Conservation (phyloP, 805 yeast species). For the Ogataea henricii region DNA sequence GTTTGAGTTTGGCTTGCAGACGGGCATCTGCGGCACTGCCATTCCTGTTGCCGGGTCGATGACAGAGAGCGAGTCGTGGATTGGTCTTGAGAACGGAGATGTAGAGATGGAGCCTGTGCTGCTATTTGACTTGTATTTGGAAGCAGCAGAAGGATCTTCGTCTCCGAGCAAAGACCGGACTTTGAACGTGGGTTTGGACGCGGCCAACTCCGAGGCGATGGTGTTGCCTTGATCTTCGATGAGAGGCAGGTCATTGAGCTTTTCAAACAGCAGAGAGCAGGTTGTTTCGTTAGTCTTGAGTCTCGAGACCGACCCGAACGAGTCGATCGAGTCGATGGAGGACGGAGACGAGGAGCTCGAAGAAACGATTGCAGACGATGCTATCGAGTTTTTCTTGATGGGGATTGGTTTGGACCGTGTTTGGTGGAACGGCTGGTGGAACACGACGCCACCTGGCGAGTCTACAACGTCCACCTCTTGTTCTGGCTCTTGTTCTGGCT, state of each 20-base stretch:
- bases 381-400: slow-evolving; percentile 11
- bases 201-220: slow-evolving; percentile 14
- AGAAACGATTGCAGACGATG: slow-evolving; percentile 8
- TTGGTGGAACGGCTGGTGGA: slow-evolving; percentile 25
- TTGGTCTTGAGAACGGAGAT: slow-evolving; percentile 6
- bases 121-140: slow-evolving; percentile 13
- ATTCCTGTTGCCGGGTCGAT: slow-evolving; percentile 19
- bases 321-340: slow-evolving; percentile 21
- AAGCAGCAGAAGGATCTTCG: slow-evolving; percentile 17
- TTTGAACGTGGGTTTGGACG: slow-evolving; percentile 16
- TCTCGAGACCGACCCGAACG: slow-evolving; percentile 18
- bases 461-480: slow-evolving; percentile 5
- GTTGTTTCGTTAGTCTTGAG: slow-evolving; percentile 27
- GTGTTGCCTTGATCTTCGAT: slow-evolving; percentile 26
- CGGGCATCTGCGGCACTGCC: slow-evolving; percentile 17
- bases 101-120: slow-evolving; percentile 12
- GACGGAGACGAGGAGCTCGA: slow-evolving; percentile 10
- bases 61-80: slow-evolving; percentile 8
- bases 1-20: slow-evolving; percentile 17
- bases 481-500: neutral
- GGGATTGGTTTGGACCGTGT: slow-evolving; percentile 4
- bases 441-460: slow-evolving; percentile 22
- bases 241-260: slow-evolving; percentile 28
- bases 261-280: slow-evolving; percentile 24
- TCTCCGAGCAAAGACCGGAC: slow-evolving; percentile 27